phyloP scores from a whole-genome alignment of 441 rosid species.

The Capsella rubella region DNA sequence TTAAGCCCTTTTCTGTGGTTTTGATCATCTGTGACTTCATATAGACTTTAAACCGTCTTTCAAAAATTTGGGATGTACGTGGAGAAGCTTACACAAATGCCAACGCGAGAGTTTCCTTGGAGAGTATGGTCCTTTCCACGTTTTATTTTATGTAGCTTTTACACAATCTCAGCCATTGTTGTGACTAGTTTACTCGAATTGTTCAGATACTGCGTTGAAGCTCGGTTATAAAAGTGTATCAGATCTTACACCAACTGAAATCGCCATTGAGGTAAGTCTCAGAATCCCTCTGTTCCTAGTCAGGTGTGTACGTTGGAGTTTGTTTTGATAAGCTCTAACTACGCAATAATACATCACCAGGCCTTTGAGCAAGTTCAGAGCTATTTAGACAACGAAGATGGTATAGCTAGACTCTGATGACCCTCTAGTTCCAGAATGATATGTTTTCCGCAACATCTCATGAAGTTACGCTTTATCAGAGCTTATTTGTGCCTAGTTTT shows the following conservation, averaged over 20 bases:
- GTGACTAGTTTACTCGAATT: not conserved
- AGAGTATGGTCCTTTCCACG: constrained; percentile 54
- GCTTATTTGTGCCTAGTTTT: constrained; percentile 36
- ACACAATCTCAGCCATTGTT: not conserved
- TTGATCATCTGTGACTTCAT: constrained; percentile 13
- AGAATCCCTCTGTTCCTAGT: constrained; percentile 18
- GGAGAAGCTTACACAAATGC: constrained; percentile 72
- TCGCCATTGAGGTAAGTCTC: constrained; percentile 65
- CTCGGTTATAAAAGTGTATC: constrained; percentile 62
- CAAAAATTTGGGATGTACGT: constrained; percentile 71
- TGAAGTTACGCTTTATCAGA: constrained; percentile 1
- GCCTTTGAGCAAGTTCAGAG: constrained; percentile 40
- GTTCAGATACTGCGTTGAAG: constrained; percentile 75
- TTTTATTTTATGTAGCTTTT: constrained; percentile 19
- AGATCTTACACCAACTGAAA: constrained; percentile 63
- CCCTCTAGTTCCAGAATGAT: constrained; percentile 13
- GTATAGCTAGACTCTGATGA: constrained; percentile 12
- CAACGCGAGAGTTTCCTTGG: constrained; percentile 68
- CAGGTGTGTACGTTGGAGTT: constrained; percentile 2
- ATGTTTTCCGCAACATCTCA: constrained; percentile 18
- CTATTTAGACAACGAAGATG: constrained; percentile 29
- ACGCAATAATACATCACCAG: constrained; percentile 26
- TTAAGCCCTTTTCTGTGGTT: constrained; percentile 1
- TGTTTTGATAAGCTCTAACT: constrained; percentile 24
- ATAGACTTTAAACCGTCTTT: constrained; percentile 72